Evolutionary conservation across 2,329 filamentous ascomycete genomes (phyloP), one percentile per base, ranked within the genome.

Genomic region (Fusarium dlaminii): DNA sequence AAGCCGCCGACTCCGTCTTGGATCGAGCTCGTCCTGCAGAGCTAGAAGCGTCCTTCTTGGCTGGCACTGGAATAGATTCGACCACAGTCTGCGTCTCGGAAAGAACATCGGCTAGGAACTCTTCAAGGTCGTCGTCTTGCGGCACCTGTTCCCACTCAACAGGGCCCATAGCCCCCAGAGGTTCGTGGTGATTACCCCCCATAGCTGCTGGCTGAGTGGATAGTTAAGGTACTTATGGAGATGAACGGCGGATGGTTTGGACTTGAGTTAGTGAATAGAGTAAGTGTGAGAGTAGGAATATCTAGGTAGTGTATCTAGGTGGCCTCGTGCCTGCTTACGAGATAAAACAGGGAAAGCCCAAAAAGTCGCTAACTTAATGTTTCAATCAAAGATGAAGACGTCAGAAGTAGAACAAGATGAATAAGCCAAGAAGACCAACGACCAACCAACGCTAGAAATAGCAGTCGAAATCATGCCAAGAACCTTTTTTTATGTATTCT

Each of bases 21-120:
- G 90, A 86, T 45, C 90, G 90, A 17, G 86, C 82, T 11, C 85
- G 87, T 73, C 81, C 86, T 66, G 76, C 77, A 84, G 84, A 80
- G 82, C 83, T 68, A 13, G 87, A 82, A 7, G 87, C 83, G 60
- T 72, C 45, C n/a, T 69, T 71, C 22, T 73, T 63, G 7, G 78
- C 69, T 17, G 82, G 76, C 14, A 79, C 80, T 8, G 94, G 94
- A 3, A 97, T 89, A 11, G 94, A 96, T 78, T 95, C 93, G 76
- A 93, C 85, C 63, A 97, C 88, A 24, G 92, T 85, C 77, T 94
- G 92, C 27, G 90, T 90, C 68, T 92, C 87, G 34, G 83, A 84
- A 80, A 96, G 93, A 67, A 92, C 89, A 46, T 86, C 83, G 64
- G 83, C 78, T 46, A 93, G 81, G 79, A 90, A 91, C 13, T 83